Evolutionary conservation across 768 basidiomycete genomes (phyloP).

Genomic region (Chalciporus sphaerocephalus): DNA sequence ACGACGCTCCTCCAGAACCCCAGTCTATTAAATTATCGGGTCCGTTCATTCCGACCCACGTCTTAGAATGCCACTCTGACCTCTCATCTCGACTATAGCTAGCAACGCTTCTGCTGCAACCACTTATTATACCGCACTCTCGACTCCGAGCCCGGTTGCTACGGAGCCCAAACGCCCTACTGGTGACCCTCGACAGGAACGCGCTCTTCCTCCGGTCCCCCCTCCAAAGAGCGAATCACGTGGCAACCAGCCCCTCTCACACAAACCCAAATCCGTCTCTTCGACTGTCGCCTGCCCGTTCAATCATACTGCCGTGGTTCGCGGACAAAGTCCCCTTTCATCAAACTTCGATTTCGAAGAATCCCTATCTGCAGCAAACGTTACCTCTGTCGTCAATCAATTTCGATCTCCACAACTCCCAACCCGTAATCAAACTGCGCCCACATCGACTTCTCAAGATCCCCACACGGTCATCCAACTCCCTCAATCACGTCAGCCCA

Average conservation of each 20-base stretch:
- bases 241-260: slow-evolving; percentile 15
- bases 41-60: slow-evolving; percentile 12
- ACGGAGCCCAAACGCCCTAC: slow-evolving; percentile 14
- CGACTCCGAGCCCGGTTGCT: slow-evolving; percentile 17
- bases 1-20: background rate
- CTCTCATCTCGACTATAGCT: slow-evolving; percentile 2
- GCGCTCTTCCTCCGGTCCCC: background rate
- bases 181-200: slow-evolving; percentile 1
- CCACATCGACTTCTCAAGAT: slow-evolving; percentile 15
- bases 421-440: slow-evolving; percentile 20
- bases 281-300: background rate
- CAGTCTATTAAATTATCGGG: slow-evolving; percentile 3
- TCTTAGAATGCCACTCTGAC: slow-evolving; percentile 4
- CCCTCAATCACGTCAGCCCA: slow-evolving; percentile 11
- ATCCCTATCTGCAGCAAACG: slow-evolving; percentile 27
- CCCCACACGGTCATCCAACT: slow-evolving; percentile 4
- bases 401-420: slow-evolving; percentile 28
- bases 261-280: background rate
- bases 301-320: slow-evolving; percentile 20
- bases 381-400: slow-evolving; percentile 32
- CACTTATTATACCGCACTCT: background rate
- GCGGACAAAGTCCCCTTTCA: slow-evolving; percentile 14
- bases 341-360: slow-evolving; percentile 28
- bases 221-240: slow-evolving; percentile 12
- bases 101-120: slow-evolving; percentile 1